A percentile compares a stretch with the other conserved stretches of the same genome.
Evolutionary conservation across 2,329 filamentous ascomycete species (phyloP).

Genomic region (Colletotrichum tropicicola): DNA sequence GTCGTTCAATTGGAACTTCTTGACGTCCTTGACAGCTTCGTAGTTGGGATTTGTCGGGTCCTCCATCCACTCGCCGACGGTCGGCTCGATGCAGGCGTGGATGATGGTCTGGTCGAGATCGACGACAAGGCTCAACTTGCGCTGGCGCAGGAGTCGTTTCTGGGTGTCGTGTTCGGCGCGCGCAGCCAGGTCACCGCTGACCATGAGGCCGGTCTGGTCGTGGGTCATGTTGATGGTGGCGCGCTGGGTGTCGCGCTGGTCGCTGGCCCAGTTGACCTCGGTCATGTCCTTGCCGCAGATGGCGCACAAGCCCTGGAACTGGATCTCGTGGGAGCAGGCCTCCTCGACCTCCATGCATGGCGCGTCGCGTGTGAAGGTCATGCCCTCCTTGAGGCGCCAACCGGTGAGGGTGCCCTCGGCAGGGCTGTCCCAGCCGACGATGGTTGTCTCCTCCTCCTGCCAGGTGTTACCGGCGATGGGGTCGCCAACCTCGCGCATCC

Average conservation of each 20-base stretch:
- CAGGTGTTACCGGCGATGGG: slow-evolving; percentile 66
- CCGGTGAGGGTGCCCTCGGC: slow-evolving; percentile 80
- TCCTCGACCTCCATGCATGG: slow-evolving; percentile 83
- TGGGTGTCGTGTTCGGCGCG: slow-evolving; percentile 88
- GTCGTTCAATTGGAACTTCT: slow-evolving; percentile 87
- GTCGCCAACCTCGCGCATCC: slow-evolving; percentile 79
- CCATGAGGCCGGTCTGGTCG: slow-evolving; percentile 85
- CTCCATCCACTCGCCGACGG: slow-evolving; percentile 93
- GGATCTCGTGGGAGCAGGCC: slow-evolving; percentile 88
- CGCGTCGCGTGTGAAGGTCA: slow-evolving; percentile 67
- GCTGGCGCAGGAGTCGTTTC: slow-evolving; percentile 78
- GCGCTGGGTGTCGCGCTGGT: slow-evolving; percentile 80
- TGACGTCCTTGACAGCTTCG: slow-evolving; percentile 87
- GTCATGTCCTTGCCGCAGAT: slow-evolving; percentile 98
- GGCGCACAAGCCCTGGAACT: slow-evolving; percentile 90
- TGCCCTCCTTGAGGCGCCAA: slow-evolving; percentile 79
- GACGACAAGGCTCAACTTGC: slow-evolving; percentile 92
- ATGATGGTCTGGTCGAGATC: slow-evolving; percentile 99
- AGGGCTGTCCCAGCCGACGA: slow-evolving; percentile 82
- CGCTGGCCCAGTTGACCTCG: slow-evolving; percentile 84
- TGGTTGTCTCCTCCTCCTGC: slow-evolving; percentile 74
- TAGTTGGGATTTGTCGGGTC: slow-evolving; percentile 92
- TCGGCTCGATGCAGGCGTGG: slow-evolving; percentile 96
- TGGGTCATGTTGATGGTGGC: slow-evolving; percentile 96
- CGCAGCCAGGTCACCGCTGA: slow-evolving; percentile 83